These are phyloP conservation scores for Colletotrichum cuscutae DNA, from an alignment of 2,329 filamentous ascomycete species.

Conservation along the genomic window DNA sequence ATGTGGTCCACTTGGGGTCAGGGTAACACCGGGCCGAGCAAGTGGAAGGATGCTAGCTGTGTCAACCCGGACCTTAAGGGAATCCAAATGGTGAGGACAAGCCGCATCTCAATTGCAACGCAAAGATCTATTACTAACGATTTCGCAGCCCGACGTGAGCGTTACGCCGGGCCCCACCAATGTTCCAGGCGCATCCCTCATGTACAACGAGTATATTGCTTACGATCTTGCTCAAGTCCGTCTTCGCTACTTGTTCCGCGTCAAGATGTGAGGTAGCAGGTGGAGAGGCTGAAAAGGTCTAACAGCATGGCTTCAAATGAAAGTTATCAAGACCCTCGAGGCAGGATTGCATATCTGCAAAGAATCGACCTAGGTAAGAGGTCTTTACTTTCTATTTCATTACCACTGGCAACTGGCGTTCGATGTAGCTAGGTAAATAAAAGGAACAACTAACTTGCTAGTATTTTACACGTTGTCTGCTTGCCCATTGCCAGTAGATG, in stretches of 20 bases:
- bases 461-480: background rate
- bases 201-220: slow-evolving; percentile 80
- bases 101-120: background rate
- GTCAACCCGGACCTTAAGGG: slow-evolving; percentile 74
- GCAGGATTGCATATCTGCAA: background rate
- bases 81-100: slow-evolving; percentile 70
- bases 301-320: background rate
- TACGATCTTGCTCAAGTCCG: slow-evolving; percentile 78
- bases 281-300: background rate
- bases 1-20: slow-evolving; percentile 77
- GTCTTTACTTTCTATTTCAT: background rate
- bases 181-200: slow-evolving; percentile 56
- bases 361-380: background rate
- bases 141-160: slow-evolving; percentile 59
- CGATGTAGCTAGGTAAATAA: background rate
- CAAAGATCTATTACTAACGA: slow-evolving; percentile 19
- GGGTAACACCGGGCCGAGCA: slow-evolving; percentile 70
- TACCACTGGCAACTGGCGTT: background rate
- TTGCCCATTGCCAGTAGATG: background rate
- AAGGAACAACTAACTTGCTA: background rate
- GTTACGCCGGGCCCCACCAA: slow-evolving; percentile 59
- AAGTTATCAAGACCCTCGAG: background rate
- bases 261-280: slow-evolving; percentile 56
- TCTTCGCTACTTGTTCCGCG: slow-evolving; percentile 75
- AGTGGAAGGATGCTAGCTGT: slow-evolving; percentile 80